Evolutionary conservation across 1,284 basidiomycete genomes (phyloP), one percentile per base, ranked within the genome.

Genomic region (Golubevia pallescens): DNA sequence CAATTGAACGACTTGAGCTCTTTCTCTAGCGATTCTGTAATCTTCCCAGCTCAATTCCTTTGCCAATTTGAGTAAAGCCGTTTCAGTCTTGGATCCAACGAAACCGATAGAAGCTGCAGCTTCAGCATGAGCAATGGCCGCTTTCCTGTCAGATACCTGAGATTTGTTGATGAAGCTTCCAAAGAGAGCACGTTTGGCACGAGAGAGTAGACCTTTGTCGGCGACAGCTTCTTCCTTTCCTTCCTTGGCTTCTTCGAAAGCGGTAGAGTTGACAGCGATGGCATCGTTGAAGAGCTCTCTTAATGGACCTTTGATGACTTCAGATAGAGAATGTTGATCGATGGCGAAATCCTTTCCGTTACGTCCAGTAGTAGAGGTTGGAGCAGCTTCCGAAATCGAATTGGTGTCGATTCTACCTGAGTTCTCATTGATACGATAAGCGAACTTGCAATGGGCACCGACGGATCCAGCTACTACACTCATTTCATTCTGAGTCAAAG

Each of bases 31-130:
- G 60, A 88, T 80, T 78, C 88, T 90, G 88, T 93, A 96, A 77
- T 92, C 88, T 6, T 88, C 87, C 95, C 96, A 99, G 5, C 89
- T 88, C 58, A 93, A 90, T 61, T 93, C 90, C 87, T 93, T 92
- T n/a, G 93, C 93, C 77, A 98, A 94, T 73, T 91, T 90, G 21
- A 99, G 88, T 23, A 99, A 89, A 0, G 96, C 96, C 0, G 93
- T 94, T 88, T 99, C 96, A 5, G 96, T 98, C 89, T 99, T 98
- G 88, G 90, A 94, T 4, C 97, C 96, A 60, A 97, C 89, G 81
- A 98, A 97, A 21, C 90, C 87, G 48, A 87, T 75, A 54, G 14
- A 55, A 34, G 21, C 32, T 19, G 28, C 24, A 63, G n/a, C 28
- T 23, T 14, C 13, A 20, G 23, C 59, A 32, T 60, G n/a, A 32